A percentile compares a stretch with the other conserved stretches of the same genome.
Conservation (phyloP, 352 stramenopile genomes). For the Phytophthora foliorum region DNA sequence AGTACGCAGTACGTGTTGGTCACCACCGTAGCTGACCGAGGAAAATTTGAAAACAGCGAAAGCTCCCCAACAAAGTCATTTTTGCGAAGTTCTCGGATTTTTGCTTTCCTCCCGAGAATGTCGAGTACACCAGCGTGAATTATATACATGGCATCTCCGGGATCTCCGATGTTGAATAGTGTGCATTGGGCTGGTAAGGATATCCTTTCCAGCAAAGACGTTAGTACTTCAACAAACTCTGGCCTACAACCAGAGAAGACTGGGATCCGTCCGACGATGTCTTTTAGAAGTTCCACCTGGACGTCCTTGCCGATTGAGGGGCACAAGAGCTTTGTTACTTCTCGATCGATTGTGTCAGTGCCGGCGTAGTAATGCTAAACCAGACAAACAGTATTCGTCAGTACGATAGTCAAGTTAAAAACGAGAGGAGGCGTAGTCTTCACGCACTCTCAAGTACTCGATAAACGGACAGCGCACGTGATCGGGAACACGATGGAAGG, state of each 20-base stretch:
- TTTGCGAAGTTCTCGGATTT: conserved; percentile 75
- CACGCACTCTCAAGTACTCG: conserved; percentile 56
- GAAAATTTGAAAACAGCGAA: conserved; percentile 66
- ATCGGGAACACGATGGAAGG: conserved; percentile 57
- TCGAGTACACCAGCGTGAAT: conserved; percentile 75
- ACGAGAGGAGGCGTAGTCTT: neutral
- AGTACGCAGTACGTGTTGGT: conserved; percentile 71
- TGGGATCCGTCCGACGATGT: conserved; percentile 53
- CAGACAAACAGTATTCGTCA: neutral
- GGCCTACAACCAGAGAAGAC: conserved; percentile 65
- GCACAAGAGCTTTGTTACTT: conserved; percentile 72
- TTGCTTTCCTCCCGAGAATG: conserved; percentile 58
- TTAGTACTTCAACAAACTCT: conserved; percentile 63
- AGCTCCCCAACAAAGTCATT: conserved; percentile 75
- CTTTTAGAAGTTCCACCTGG: conserved; percentile 76
- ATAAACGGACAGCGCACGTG: conserved; percentile 48
- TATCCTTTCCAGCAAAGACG: conserved; percentile 64
- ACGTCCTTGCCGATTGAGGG: conserved; percentile 78
- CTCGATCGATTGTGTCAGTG: conserved; percentile 69
- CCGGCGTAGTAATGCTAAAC: conserved; percentile 66
- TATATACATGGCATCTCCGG: conserved; percentile 79
- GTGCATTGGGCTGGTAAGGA: conserved; percentile 62
- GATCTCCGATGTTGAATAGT: conserved; percentile 63
- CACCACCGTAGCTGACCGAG: conserved; percentile 61
- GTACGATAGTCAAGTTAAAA: neutral